These are phyloP conservation scores for Plasmodium billcollinsi DNA, from an alignment of 169 alveolate genomes.

Conservation along the genomic window DNA sequence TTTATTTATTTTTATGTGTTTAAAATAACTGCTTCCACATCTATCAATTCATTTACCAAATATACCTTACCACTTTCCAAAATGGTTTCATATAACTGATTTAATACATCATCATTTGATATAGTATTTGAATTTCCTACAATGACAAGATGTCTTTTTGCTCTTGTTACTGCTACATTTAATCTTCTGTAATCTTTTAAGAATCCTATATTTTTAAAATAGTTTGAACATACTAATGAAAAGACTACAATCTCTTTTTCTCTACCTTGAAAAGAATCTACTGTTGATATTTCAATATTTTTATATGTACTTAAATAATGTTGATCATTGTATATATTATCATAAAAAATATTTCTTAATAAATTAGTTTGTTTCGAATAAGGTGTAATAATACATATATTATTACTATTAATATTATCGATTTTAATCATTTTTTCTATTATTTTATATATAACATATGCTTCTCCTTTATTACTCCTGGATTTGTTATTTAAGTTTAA, in stretches of 20 bases:
- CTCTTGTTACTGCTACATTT: conserved; percentile 91
- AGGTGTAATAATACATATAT: conserved; percentile 72
- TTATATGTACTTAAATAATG: conserved; percentile 16
- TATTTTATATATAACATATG: conserved; percentile 55
- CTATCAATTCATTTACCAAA: conserved; percentile 53
- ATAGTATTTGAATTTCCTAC: conserved; percentile 86
- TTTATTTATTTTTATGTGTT: no score
- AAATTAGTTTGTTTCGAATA: conserved; percentile 60
- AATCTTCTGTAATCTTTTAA: conserved; percentile 87
- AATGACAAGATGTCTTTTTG: conserved; percentile 85
- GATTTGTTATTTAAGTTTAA: conserved; percentile 60
- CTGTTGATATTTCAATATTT: conserved; percentile 63
- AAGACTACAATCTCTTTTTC: conserved; percentile 77
- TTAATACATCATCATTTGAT: conserved; percentile 56
- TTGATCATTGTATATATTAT: conserved; percentile 26
- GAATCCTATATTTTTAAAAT: conserved; percentile 84
- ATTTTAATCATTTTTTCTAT: conserved; percentile 34
- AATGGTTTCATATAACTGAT: conserved; percentile 55
- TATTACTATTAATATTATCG: conserved; percentile 16
- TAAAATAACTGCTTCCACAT: conserved; percentile 27
- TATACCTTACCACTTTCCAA: conserved; percentile 42
- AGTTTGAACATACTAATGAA: conserved; percentile 73
- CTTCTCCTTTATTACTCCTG: conserved; percentile 68
- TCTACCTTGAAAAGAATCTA: conserved; percentile 78
- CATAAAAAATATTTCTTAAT: conserved; percentile 44